Evolutionary conservation across 192 early-diverging fungal genomes (phyloP), one percentile per base, ranked within the genome.

Genomic region (Umbelopsis ramanniana): DNA sequence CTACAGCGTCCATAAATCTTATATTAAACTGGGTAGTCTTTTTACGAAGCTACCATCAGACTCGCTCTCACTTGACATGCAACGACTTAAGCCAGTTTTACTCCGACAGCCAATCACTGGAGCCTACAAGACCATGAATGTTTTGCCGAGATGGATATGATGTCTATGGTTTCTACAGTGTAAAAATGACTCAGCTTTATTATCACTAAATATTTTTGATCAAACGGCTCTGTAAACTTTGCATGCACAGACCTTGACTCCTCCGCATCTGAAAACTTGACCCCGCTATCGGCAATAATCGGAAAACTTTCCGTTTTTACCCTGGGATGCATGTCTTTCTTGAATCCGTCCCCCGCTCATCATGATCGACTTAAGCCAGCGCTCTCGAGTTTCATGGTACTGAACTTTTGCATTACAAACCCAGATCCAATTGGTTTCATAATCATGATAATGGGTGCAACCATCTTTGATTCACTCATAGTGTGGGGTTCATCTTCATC

Each of bases 41-140:
- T 29, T 29, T 29, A 2, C 3, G 29, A 29, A 29, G 29, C 29
- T 29, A 3, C 29, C 29, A 43, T 43, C 40, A 43, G 11, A 12
- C 40, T 43, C 15, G 2, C 15, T 50, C n/a, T 50, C n/a, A n/a
- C 15, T 50, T 50, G 15, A 2, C n/a, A n/a, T 19, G 48, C 6
- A 50, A 19, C 17, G 1, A 15, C 48, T 19, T 50, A 15, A 1
- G 15, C 19, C 17, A 50, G 14, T 50, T 6, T 50, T 21, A 50
- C 48, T 50, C 48, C 48, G 48, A 50, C 48, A 50, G 48, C 48
- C 48, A 50, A 50, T 50, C 48, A 50, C 48, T 50, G 48, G 17
- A 8, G 11, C 7, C 15, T 3, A 0, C 19, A 6, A 17, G 9
- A 19, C 15, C 48, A 50, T 50, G 19, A 50, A 50, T 50, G 15